Evolutionary conservation across 345 rosid genomes (phyloP), one percentile per base, ranked within the genome.

Genomic region (Rhizophora mangle): DNA sequence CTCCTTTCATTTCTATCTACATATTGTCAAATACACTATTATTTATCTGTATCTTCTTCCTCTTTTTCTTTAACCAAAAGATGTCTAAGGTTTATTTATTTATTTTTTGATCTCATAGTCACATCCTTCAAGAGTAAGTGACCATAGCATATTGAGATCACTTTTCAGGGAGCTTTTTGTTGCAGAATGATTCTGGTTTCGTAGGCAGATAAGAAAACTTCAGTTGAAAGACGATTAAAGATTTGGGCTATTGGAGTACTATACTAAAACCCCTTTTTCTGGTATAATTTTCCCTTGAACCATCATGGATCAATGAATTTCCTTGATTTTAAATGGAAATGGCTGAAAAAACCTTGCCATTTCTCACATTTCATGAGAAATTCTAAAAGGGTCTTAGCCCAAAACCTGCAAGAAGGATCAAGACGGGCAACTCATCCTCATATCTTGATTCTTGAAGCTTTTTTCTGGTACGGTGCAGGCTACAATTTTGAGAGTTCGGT

Each of bases 291-390:
- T 31, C 20, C 69, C 6, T 27, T 37, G 29, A 24, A 18, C 53
- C 34, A 54, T 36, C 56, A 43, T 49, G 49, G 64, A 43, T 71
- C 68, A 22, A 39, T 39, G 57, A 36, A 4, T 63, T 72, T 74
- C 72, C 67, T 66, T 46, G 60, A 53, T 71, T 79, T 72, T 63
- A 10, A 60, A 68, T 68, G 39, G 24, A 64, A 72, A 65, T 39
- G 57, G 51, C 63, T 22, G 15, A 53, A 49, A 29, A 62, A 56
- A 62, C 64, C 68, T n/a, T 60, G 34, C 58, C 62, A 10, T 37
- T 19, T 34, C 32, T 63, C 59, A 67, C 77, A 82, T 80, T 72
- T 64, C 18, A 24, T 56, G 31, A 20, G 29, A 24, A 24, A 21
- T 6, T 7, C 60, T 56, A 11, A 2, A 10, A 21, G 60, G 31